phyloP scores from a whole-genome alignment of 2,329 filamentous ascomycete species.

The Ophiostoma populinum region DNA sequence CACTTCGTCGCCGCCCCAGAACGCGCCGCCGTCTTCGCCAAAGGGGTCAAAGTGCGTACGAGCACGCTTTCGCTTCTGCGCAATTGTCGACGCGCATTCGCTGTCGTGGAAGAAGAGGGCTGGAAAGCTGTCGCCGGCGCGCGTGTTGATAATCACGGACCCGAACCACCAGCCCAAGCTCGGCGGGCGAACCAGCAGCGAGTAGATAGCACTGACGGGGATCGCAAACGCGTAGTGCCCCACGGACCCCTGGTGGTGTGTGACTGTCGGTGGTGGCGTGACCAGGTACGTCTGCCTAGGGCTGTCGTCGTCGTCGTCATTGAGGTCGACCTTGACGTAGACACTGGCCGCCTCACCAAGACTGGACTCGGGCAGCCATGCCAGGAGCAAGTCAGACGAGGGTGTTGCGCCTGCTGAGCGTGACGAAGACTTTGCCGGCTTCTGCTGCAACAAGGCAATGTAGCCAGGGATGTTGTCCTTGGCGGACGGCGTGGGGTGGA shows the following conservation, averaged over 20 bases:
- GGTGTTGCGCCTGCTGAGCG: constrained; percentile 21
- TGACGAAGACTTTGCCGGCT: constrained; percentile 30
- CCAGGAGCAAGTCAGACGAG: constrained; percentile 62
- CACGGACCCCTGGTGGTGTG: constrained; percentile 49
- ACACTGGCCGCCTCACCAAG: constrained; percentile 73
- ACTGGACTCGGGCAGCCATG: constrained; percentile 82
- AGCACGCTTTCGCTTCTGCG: constrained; percentile 77
- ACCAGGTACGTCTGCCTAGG: constrained; percentile 82
- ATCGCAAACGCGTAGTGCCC: constrained; percentile 85
- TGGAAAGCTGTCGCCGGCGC: constrained; percentile 81
- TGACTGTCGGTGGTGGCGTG: constrained; percentile 74
- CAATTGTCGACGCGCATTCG: constrained; percentile 87
- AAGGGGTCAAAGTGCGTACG: constrained; percentile 83
- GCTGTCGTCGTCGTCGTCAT: constrained; percentile 28
- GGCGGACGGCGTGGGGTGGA: constrained; percentile 80
- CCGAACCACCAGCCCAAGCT: constrained; percentile 98
- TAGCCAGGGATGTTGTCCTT: constrained; percentile 95
- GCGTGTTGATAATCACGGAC: constrained; percentile 81
- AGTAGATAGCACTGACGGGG: constrained; percentile 80
- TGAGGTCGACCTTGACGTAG: constrained; percentile 90
- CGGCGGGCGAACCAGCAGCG: constrained; percentile 73
- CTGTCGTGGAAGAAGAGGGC: constrained; percentile 95
- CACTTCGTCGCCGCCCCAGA: constrained; percentile 96
- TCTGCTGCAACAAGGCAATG: constrained; percentile 84
- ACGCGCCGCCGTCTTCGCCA: constrained; percentile 67